These are phyloP conservation scores for Psilocybe tampanensis DNA, from an alignment of 768 basidiomycete genomes.

Conservation along the genomic window DNA sequence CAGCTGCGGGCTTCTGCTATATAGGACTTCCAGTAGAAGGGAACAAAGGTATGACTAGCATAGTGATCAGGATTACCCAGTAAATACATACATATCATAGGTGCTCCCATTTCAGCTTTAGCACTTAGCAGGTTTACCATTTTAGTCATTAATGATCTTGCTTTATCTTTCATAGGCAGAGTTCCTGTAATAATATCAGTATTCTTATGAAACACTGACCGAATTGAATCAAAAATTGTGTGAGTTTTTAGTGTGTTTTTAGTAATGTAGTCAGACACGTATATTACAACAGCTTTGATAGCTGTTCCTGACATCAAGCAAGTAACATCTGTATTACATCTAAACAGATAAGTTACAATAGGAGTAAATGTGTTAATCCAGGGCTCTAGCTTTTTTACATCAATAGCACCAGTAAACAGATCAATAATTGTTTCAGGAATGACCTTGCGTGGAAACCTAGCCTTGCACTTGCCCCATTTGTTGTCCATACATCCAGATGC, in stretches of 20 bases:
- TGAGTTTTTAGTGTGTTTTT: constrained; percentile 35
- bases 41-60: not conserved
- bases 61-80: too few species aligned
- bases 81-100: constrained; percentile 19
- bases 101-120: constrained; percentile 33
- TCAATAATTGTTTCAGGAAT: too few species aligned
- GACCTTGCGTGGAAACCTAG: too few species aligned
- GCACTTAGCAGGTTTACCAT: constrained; percentile 28
- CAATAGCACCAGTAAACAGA: too few species aligned
- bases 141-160: constrained; percentile 11
- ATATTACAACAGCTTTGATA: constrained; percentile 31
- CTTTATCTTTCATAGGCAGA: constrained; percentile 6
- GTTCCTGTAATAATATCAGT: not conserved
- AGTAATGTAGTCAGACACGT: constrained; percentile 41
- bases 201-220: constrained; percentile 20
- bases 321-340: too few species aligned
- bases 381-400: too few species aligned
- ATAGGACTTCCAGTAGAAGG: constrained; percentile 29
- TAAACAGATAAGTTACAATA: too few species aligned
- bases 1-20: not conserved
- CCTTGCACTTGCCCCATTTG: constrained; percentile 28
- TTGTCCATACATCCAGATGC: constrained; percentile 27
- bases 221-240: constrained; percentile 31
- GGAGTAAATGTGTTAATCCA: too few species aligned
- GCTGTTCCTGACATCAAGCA: not conserved